phyloP scores from a whole-genome alignment of 306 rosid genomes.

The Carpinus fangiana region DNA sequence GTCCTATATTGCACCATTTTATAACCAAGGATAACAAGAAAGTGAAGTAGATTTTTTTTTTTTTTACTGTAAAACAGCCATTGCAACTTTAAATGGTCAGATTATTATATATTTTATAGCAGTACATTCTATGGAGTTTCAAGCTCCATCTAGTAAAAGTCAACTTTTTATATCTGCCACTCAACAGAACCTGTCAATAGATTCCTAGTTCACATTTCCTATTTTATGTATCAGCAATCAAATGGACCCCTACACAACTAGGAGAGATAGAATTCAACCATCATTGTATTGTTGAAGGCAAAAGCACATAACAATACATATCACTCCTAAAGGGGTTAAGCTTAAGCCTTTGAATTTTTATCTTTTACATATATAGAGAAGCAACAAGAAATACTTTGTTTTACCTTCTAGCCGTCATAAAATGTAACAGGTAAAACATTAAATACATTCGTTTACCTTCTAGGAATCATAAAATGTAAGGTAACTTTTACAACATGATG shows the following conservation, averaged over 20 bases:
- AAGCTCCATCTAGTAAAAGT: neutral
- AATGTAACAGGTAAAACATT: neutral
- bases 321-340: neutral
- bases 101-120: neutral
- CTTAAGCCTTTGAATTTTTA: neutral
- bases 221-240: neutral
- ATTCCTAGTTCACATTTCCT: neutral
- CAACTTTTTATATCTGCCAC: neutral
- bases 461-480: neutral
- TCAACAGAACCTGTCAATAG: neutral
- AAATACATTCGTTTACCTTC: neutral
- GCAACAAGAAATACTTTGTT: neutral
- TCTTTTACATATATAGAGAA: neutral
- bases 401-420: neutral
- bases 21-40: neutral
- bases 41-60: neutral
- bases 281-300: neutral
- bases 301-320: neutral
- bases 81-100: neutral
- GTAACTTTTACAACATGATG: neutral
- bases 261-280: neutral
- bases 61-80: neutral
- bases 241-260: neutral
- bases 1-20: too few species aligned
- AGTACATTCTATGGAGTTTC: neutral